phyloP scores from a whole-genome alignment of 108 stramenopile species.

The Epithemia pelagica region DNA sequence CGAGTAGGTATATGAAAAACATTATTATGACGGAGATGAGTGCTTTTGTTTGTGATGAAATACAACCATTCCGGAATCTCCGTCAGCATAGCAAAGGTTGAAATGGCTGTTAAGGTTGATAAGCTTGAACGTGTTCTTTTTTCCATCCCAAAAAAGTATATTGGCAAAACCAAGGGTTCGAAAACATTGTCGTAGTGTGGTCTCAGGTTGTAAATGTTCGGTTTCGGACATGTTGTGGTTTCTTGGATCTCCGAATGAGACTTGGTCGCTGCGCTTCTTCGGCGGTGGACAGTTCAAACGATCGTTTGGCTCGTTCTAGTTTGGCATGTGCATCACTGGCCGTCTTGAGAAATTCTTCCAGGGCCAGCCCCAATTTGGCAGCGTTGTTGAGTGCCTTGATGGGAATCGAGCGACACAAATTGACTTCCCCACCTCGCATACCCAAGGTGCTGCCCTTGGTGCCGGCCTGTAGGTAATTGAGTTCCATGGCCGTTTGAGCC shows the following conservation, averaged over 20 bases:
- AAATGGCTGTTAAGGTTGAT: too few relatives aligned
- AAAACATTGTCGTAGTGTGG: too few relatives aligned
- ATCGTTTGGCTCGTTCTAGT: background rate
- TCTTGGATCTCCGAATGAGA: background rate
- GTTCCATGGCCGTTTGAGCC: conserved; percentile 13
- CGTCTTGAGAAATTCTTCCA: background rate
- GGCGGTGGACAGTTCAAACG: background rate
- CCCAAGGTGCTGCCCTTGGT: conserved; percentile 16
- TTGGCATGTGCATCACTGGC: background rate
- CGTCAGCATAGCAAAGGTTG: too few relatives aligned
- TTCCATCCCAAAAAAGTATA: too few relatives aligned
- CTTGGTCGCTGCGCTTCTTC: background rate
- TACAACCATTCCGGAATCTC: too few relatives aligned
- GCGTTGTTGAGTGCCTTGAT: background rate
- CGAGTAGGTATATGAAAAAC: too few relatives aligned
- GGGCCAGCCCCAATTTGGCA: background rate
- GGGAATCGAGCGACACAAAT: conserved; percentile 18
- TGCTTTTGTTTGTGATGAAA: too few relatives aligned
- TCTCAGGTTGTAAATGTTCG: background rate
- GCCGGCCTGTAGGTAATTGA: conserved; percentile 17
- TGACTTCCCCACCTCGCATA: conserved; percentile 18
- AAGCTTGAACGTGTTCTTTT: too few relatives aligned
- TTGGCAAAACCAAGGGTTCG: too few relatives aligned
- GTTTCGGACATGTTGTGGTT: background rate
- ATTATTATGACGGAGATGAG: too few relatives aligned